These are phyloP conservation scores for Sungouiozyma intestinalis DNA, from an alignment of 805 yeast genomes.

Conservation along the genomic window DNA sequence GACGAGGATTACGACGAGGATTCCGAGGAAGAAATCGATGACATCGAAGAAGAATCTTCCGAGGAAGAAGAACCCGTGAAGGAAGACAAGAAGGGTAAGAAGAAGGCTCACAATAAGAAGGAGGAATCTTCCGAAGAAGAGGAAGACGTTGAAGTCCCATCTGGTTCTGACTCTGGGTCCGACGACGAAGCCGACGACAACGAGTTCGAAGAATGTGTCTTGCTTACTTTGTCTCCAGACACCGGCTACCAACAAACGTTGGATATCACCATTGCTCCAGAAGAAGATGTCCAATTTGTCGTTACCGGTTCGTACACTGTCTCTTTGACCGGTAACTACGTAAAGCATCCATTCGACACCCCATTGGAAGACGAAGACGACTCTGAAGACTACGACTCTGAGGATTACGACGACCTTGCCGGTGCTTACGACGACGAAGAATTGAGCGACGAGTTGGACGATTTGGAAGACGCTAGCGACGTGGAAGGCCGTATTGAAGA, in stretches of 20 bases:
- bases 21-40: constrained; percentile 37
- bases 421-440: constrained; percentile 61
- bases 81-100: constrained; percentile 38
- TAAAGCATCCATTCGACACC: constrained; percentile 84
- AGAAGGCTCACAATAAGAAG: constrained; percentile 11
- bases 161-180: constrained; percentile 37
- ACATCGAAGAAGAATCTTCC: constrained; percentile 33
- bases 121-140: constrained; percentile 1
- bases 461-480: constrained; percentile 58
- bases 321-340: constrained; percentile 88
- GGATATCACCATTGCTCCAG: constrained; percentile 84
- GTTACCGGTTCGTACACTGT: constrained; percentile 93
- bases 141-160: constrained; percentile 4
- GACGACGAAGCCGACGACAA: constrained; percentile 57
- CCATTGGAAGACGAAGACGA: constrained; percentile 36
- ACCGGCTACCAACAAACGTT: constrained; percentile 79
- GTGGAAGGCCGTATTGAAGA: constrained; percentile 66
- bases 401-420: constrained; percentile 35
- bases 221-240: constrained; percentile 86
- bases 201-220: constrained; percentile 71
- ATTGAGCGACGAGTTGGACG: constrained; percentile 33
- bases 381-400: constrained; percentile 25
- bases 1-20: constrained; percentile 37
- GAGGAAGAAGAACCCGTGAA: constrained; percentile 40
- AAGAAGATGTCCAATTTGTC: constrained; percentile 87